phyloP scores from a whole-genome alignment of 768 basidiomycete genomes.

The Boletus speciosus region DNA sequence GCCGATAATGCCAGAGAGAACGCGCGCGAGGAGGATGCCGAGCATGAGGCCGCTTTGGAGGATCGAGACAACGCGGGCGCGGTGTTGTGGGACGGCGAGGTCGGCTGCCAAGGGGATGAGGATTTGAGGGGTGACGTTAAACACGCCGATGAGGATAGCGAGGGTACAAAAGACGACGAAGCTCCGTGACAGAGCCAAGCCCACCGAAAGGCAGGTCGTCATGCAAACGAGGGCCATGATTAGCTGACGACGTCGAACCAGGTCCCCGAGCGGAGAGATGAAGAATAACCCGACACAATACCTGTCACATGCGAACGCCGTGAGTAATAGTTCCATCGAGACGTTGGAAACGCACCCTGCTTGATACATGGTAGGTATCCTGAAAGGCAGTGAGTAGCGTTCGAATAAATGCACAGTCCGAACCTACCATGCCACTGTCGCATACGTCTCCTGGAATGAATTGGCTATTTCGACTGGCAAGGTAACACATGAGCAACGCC shows the following conservation, averaged over 20 bases:
- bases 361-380: constrained; percentile 64
- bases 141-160: constrained; percentile 36
- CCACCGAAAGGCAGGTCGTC: constrained; percentile 39
- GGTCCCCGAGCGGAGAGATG: constrained; percentile 45
- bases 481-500: not conserved
- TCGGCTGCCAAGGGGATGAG: constrained; percentile 45
- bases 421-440: constrained; percentile 32
- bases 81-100: constrained; percentile 32
- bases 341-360: constrained; percentile 45
- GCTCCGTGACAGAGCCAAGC: constrained; percentile 36
- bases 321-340: not conserved
- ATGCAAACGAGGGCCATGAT: constrained; percentile 34
- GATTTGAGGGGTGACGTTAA: constrained; percentile 40
- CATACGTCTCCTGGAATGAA: constrained; percentile 35
- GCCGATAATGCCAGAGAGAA: constrained; percentile 39
- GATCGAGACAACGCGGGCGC: constrained; percentile 27
- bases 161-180: constrained; percentile 32
- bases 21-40: constrained; percentile 28
- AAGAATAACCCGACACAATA: constrained; percentile 37
- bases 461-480: constrained; percentile 32
- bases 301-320: not conserved
- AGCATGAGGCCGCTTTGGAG: constrained; percentile 32
- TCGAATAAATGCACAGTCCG: not conserved
- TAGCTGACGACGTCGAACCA: constrained; percentile 42
- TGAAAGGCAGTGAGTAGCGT: constrained; percentile 21